Percentiles rank a stretch among this genome's conserved stretches.
These are phyloP conservation scores for Globisporangium rhizosaccharum DNA, from an alignment of 352 stramenopile species.

Conservation along the genomic window DNA sequence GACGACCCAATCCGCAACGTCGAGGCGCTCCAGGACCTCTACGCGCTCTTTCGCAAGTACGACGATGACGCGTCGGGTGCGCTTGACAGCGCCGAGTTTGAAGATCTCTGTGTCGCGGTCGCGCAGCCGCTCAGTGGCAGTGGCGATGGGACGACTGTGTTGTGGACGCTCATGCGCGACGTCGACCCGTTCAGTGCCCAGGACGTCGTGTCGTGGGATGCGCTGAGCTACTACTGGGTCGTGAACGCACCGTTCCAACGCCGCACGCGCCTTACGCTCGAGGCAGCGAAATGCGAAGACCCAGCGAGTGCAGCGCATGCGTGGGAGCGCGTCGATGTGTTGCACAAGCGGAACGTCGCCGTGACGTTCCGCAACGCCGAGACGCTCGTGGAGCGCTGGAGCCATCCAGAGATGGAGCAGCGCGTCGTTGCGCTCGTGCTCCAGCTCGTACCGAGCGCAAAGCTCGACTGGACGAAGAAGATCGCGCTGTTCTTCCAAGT, in stretches of 20 bases:
- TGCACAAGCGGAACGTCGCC: slow-evolving; percentile 18
- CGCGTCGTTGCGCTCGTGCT: slow-evolving; percentile 29
- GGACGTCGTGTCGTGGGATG: slow-evolving; percentile 40
- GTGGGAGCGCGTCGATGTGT: slow-evolving; percentile 42
- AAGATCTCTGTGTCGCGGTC: slow-evolving; percentile 54
- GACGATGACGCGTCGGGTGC: slow-evolving; percentile 48
- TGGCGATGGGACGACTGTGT: slow-evolving; percentile 4
- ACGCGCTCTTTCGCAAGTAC: slow-evolving; percentile 43
- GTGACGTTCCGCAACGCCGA: slow-evolving; percentile 28
- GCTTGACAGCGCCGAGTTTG: slow-evolving; percentile 48
- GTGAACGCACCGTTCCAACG: slow-evolving; percentile 45
- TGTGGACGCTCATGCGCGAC: slow-evolving; percentile 34
- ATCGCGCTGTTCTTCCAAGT: slow-evolving; percentile 49
- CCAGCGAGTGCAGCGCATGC: slow-evolving; percentile 9
- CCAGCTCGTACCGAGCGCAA: slow-evolving; percentile 46
- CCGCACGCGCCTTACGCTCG: slow-evolving; percentile 22
- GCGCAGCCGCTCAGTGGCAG: slow-evolving; percentile 24
- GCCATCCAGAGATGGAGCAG: slow-evolving; percentile 43
- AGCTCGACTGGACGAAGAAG: slow-evolving; percentile 46
- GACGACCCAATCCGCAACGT: slow-evolving; percentile 11
- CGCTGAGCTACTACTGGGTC: slow-evolving; percentile 43
- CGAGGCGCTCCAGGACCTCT: slow-evolving; percentile 44
- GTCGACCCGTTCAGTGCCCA: slow-evolving; percentile 30
- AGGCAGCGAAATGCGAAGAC: too few relatives aligned
- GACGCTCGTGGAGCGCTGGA: slow-evolving; percentile 45